Evolutionary conservation across 2,329 filamentous ascomycete species (phyloP).

Genomic region (Fusarium siculi): DNA sequence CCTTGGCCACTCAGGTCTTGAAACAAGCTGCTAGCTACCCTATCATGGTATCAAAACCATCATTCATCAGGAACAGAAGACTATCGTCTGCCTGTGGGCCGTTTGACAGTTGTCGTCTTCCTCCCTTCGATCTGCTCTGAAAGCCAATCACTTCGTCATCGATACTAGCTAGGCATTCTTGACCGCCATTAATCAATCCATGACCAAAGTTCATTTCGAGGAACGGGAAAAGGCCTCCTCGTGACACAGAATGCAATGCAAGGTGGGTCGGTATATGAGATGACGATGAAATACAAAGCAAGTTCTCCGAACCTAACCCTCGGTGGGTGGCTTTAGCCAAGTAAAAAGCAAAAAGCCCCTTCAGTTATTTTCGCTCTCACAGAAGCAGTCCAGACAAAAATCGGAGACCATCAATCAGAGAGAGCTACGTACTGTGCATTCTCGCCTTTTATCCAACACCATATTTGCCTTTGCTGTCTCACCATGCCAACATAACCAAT

Average conservation of each 20-base stretch:
- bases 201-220: conserved; percentile 2
- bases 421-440: neutral
- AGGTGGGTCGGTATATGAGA: neutral
- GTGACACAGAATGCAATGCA: conserved; percentile 7
- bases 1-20: neutral
- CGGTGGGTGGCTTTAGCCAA: neutral
- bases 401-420: neutral
- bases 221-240: neutral
- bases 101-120: neutral
- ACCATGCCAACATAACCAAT: conserved; percentile 1
- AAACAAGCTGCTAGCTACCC: neutral
- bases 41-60: neutral
- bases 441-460: conserved; percentile 3
- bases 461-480: neutral
- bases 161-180: conserved; percentile 2
- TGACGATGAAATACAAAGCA: conserved; percentile 28
- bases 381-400: conserved; percentile 5
- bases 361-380: neutral
- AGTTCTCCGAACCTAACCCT: neutral
- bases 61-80: neutral
- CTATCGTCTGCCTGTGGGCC: neutral
- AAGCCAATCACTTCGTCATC: conserved; percentile 8
- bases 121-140: conserved; percentile 1
- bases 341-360: conserved; percentile 6
- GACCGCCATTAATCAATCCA: conserved; percentile 27